A percentile compares a stretch with the other conserved stretches of the same genome.
Evolutionary conservation across 164 flowering plant species (phyloP).

Genomic region (Buxus sempervirens): DNA sequence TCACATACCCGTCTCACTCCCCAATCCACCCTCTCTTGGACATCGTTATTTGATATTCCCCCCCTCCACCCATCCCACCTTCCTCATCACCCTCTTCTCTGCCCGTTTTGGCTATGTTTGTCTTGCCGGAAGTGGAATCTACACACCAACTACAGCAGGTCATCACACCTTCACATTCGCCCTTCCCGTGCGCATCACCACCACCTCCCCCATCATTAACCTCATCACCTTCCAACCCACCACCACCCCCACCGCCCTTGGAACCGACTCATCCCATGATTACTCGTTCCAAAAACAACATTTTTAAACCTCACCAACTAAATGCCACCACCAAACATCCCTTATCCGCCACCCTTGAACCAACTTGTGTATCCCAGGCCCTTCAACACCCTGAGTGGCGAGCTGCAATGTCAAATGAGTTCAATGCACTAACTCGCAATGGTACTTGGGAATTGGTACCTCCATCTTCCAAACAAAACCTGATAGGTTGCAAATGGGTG

Average conservation of each 20-base stretch:
- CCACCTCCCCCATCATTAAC: too few species aligned
- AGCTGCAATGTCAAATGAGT: background rate
- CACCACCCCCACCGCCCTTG: background rate
- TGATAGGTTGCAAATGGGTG: background rate
- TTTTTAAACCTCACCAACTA: background rate
- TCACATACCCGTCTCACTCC: background rate
- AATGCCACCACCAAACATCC: slow-evolving; percentile 3
- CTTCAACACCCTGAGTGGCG: background rate
- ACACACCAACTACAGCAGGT: too few species aligned
- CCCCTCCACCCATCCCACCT: background rate
- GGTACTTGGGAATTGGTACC: slow-evolving; percentile 9
- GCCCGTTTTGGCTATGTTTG: background rate
- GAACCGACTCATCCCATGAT: background rate
- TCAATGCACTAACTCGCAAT: too few species aligned
- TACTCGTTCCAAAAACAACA: background rate
- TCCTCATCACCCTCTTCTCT: background rate
- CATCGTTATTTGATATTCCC: background rate
- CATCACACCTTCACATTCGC: background rate
- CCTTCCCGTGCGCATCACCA: background rate
- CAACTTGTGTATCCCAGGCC: slow-evolving; percentile 4
- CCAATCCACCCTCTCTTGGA: too few species aligned
- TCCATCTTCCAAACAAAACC: too few species aligned
- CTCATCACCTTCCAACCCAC: background rate
- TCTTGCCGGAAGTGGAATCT: too few species aligned
- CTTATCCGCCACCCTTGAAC: background rate